Evolutionary conservation across 2,329 filamentous ascomycete species (phyloP).

Genomic region (Elsinoe ampelina): DNA sequence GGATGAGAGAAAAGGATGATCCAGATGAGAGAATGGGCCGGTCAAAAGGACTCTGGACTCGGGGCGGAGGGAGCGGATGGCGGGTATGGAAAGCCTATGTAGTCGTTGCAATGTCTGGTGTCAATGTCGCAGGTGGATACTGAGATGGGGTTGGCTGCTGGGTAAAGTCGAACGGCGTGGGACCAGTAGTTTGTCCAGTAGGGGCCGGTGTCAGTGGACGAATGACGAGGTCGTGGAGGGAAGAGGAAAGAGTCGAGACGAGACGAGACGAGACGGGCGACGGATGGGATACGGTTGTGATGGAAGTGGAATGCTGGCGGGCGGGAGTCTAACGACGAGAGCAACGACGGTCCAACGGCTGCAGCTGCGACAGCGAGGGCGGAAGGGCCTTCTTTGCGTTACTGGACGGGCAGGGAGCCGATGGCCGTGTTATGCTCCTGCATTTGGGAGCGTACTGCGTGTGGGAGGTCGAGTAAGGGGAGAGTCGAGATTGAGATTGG

Average conservation of each 20-base stretch:
- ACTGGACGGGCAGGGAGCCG: neutral
- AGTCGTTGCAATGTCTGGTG: conserved; percentile 11
- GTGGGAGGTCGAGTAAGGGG: too few species aligned
- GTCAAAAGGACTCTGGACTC: conserved; percentile 8
- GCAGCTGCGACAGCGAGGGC: neutral
- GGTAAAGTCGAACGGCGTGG: neutral
- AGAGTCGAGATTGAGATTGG: too few species aligned
- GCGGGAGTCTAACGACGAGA: conserved; percentile 4
- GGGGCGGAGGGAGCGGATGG: conserved; percentile 5
- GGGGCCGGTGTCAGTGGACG: neutral
- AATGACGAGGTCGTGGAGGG: neutral
- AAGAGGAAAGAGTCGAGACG: conserved; percentile 11
- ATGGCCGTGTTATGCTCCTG: too few species aligned
- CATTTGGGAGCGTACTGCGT: too few species aligned
- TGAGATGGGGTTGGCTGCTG: neutral
- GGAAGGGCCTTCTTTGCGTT: neutral
- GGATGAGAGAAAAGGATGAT: neutral
- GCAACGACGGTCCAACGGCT: neutral
- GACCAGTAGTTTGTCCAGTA: conserved; percentile 12
- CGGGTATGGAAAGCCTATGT: conserved; percentile 13
- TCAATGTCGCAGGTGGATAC: conserved; percentile 12
- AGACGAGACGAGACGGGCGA: conserved; percentile 14
- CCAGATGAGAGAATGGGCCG: neutral
- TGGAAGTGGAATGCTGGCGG: conserved; percentile 12
- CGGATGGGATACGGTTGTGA: conserved; percentile 9